Conservation (phyloP, 2,329 filamentous ascomycete genomes). For the Scedosporium minutisporum region DNA sequence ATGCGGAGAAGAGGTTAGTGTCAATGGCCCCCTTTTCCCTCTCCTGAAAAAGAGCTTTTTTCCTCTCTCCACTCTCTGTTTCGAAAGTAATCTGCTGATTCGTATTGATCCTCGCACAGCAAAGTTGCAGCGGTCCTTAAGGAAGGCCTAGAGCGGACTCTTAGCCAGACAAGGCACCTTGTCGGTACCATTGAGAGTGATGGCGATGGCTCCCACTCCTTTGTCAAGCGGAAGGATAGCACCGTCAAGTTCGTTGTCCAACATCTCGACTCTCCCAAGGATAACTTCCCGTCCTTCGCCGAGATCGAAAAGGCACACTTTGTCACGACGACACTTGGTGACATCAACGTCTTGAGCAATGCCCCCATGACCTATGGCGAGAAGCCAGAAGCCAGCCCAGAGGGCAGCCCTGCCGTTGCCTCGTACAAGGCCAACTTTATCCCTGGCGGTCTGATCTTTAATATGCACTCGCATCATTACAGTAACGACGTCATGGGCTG, state of each 20-base stretch:
- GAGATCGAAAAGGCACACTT: constrained; percentile 28
- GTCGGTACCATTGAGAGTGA: constrained; percentile 30
- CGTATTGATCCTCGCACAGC: neutral
- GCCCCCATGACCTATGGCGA: constrained; percentile 28
- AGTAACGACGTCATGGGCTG: constrained; percentile 32
- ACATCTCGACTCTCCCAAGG: constrained; percentile 23
- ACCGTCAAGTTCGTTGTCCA: constrained; percentile 25
- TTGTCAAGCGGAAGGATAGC: constrained; percentile 24
- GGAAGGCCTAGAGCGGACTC: constrained; percentile 23
- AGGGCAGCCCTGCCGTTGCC: constrained; percentile 21
- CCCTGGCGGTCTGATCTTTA: constrained; percentile 29
- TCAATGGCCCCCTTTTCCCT: no score
- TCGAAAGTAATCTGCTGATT: no score
- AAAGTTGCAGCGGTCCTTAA: constrained; percentile 18
- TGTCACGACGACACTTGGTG: constrained; percentile 19
- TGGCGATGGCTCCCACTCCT: constrained; percentile 22
- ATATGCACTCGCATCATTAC: constrained; percentile 32
- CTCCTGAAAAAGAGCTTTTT: no score
- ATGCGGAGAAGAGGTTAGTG: constrained; percentile 17
- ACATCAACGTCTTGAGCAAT: no score
- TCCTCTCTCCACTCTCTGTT: no score
- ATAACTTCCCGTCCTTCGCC: constrained; percentile 25
- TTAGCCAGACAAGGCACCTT: constrained; percentile 27
- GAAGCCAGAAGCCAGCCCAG: constrained; percentile 25
- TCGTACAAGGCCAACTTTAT: constrained; percentile 33